Conservation (phyloP, 2,329 filamentous ascomycete genomes). For the Fusarium nelsonii region DNA sequence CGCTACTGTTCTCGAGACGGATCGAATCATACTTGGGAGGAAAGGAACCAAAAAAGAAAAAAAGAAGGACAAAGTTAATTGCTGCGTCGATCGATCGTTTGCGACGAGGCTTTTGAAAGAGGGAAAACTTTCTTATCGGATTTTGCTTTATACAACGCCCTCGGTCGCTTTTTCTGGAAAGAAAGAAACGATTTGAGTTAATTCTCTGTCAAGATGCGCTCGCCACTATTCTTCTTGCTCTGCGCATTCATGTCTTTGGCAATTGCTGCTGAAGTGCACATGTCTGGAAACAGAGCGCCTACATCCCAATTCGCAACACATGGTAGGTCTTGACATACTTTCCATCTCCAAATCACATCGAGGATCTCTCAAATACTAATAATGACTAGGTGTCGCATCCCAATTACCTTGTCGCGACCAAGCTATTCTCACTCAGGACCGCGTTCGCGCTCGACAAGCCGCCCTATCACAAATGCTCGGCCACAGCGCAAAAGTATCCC, state of each 20-base stretch:
- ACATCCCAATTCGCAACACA: conserved; percentile 42
- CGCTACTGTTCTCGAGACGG: conserved; percentile 25
- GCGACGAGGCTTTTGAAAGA: conserved; percentile 3
- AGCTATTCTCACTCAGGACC: conserved; percentile 80
- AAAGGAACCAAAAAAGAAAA: not conserved
- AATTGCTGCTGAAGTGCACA: conserved; percentile 28
- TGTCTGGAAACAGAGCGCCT: conserved; percentile 35
- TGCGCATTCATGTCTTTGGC: conserved; percentile 29
- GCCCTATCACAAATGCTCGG: conserved; percentile 82
- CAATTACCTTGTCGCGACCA: conserved; percentile 76
- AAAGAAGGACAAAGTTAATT: conserved; percentile 20
- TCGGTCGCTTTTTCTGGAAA: not conserved
- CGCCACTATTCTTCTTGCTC: conserved; percentile 33
- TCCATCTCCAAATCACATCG: not conserved
- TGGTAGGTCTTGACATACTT: conserved; percentile 26
- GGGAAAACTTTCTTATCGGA: conserved; percentile 19
- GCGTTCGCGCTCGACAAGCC: conserved; percentile 77
- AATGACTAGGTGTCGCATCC: conserved; percentile 76
- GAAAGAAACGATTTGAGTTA: not conserved
- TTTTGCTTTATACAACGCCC: conserved; percentile 15
- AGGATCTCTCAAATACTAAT: conserved; percentile 19
- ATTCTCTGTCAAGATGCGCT: conserved; percentile 34
- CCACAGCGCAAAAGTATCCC: conserved; percentile 87
- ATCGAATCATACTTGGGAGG: conserved; percentile 7
- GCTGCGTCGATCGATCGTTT: conserved; percentile 14